Conservation (phyloP, 768 basidiomycete species). For the Harrya chromipes region DNA sequence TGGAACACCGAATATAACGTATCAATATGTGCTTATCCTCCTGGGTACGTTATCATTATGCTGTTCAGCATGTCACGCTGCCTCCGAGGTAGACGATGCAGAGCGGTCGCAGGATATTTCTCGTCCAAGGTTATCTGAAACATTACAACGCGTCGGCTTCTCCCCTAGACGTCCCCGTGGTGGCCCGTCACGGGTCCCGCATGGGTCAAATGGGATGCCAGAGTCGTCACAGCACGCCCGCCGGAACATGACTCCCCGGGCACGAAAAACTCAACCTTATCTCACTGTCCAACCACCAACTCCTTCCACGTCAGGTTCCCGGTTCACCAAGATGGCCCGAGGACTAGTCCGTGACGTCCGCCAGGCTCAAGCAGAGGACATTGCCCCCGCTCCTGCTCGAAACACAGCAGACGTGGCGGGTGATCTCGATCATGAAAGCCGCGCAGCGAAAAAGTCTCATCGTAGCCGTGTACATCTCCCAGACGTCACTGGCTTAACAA, state of each 20-base stretch:
- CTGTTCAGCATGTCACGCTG: conserved; percentile 46
- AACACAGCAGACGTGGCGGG: conserved; percentile 10
- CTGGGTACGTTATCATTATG: background rate
- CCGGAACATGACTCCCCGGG: conserved; percentile 34
- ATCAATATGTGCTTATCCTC: background rate
- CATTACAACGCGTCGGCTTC: conserved; percentile 64
- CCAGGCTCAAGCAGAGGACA: conserved; percentile 32
- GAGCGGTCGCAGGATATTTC: conserved; percentile 41
- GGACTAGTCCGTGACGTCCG: conserved; percentile 56
- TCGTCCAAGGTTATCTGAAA: conserved; percentile 67
- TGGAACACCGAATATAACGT: conserved; percentile 5
- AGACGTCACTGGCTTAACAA: conserved; percentile 82
- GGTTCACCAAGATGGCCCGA: conserved; percentile 58
- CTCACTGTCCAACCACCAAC: conserved; percentile 59
- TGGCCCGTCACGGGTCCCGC: conserved; percentile 31
- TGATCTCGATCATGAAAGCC: conserved; percentile 9
- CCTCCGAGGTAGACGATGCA: conserved; percentile 50
- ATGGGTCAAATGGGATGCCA: conserved; percentile 6
- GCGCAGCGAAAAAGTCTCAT: conserved; percentile 21
- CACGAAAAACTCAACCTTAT: conserved; percentile 40
- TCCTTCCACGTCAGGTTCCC: conserved; percentile 51
- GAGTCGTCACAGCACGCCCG: conserved; percentile 18
- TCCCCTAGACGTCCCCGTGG: conserved; percentile 74
- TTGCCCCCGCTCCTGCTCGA: conserved; percentile 9
- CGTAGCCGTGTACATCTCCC: conserved; percentile 58